These are phyloP conservation scores for Vanrija sp. DNA, from an alignment of 1,284 basidiomycete species.

Conservation along the genomic window DNA sequence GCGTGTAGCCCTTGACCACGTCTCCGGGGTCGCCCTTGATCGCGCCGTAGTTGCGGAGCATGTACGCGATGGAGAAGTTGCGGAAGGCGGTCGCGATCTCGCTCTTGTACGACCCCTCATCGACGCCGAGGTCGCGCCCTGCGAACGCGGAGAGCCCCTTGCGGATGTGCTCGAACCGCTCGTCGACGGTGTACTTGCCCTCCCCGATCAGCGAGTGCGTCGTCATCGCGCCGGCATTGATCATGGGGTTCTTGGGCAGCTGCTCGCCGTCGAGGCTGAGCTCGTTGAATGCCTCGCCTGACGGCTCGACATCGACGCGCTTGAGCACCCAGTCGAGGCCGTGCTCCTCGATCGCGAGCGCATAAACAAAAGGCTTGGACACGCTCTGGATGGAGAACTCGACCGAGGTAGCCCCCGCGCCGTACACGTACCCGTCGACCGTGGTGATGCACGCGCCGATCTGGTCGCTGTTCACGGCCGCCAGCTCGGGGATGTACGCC, in stretches of 20 bases:
- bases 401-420: not conserved
- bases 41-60: not conserved
- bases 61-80: constrained; percentile 3
- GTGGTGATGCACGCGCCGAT: not conserved
- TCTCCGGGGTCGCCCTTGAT: constrained; percentile 1
- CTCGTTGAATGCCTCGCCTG: constrained; percentile 4
- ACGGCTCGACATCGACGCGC: constrained; percentile 1
- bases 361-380: constrained; percentile 4
- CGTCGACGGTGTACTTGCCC: not conserved
- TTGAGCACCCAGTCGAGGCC: not conserved
- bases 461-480: not conserved
- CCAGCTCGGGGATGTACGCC: constrained; percentile 3
- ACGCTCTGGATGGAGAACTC: constrained; percentile 4
- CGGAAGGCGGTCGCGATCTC: constrained; percentile 2
- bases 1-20: not conserved
- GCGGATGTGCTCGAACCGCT: not conserved
- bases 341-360: constrained; percentile 2
- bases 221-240: constrained; percentile 4
- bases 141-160: not conserved
- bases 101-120: not conserved
- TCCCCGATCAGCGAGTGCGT: constrained; percentile 1
- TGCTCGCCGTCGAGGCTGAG: not conserved
- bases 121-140: not conserved
- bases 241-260: constrained; percentile 5
- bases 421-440: constrained; percentile 1